Base-by-base conservation (phyloP, 371 early-diverging fungal genomes). In the Synchytrium microbalum region DNA sequence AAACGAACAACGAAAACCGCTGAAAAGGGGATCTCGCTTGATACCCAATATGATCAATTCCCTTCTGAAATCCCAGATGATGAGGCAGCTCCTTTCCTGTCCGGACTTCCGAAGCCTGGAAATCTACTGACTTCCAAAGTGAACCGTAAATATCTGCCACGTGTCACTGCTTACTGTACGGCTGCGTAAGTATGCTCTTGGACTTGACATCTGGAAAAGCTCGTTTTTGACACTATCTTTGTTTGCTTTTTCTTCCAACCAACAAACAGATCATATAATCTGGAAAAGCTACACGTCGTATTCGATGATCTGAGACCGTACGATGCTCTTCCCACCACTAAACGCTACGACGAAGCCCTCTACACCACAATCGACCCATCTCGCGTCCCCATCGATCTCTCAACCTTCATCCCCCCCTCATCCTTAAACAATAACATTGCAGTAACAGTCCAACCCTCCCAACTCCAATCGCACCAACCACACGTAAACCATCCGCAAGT, bases 101-200 rank as follows among this genome's bases (percentile, higher is more conserved):
- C 46, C 46, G 5, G 19, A 5, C 5, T 10, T 38, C 46, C 46
- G 10, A 38, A 19, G 19, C 19, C 46, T 10, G 46, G 19, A 5
- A 38, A 38, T 19, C 46, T 38, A 19, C 46, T 38, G 46, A 38
- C 46, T 38, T 38, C 46, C 5, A 38, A 38, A 53, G 72, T 78
- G 31, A 79, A 85, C 32, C 79, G 84, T 16, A 84, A 84, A 8
- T 72, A 72, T 30, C 73, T 89, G 26, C 87, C 90, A 10, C 74
- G 95, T 33, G 94, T 92, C 16, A 91, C 95, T 1, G 93, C 95
- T 0, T 96, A 93, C 65, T 95, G 93, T 65, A 90, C 92, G 3
- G 92, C 91, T 33, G 78, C 80, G 71, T 86, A 71, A 59, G 72
- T 59, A 2, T 2, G n/a, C n/a, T n/a, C n/a, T n/a, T n/a, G n/a